phyloP scores from a whole-genome alignment of 805 yeast genomes.

The Starmerella cellae region DNA sequence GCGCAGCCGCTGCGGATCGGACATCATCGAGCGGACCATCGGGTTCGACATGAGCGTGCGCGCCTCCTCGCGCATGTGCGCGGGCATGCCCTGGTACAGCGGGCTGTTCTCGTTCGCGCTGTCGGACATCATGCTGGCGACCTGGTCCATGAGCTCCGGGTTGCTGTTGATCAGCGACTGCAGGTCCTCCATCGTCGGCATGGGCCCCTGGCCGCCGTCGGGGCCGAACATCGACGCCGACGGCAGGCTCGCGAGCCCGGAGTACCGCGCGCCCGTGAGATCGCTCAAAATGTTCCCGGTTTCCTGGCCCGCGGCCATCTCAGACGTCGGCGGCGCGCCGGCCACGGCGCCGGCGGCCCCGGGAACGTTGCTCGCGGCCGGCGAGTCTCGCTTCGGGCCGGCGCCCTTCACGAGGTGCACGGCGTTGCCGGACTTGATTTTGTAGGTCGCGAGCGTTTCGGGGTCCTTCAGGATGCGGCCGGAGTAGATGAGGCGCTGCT shows the following conservation, averaged over 20 bases:
- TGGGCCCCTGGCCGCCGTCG: conserved; percentile 76
- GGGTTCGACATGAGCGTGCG: conserved; percentile 78
- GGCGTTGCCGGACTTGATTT: conserved; percentile 74
- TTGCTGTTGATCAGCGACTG: conserved; percentile 55
- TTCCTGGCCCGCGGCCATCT: conserved; percentile 72
- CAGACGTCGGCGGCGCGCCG: conserved; percentile 48
- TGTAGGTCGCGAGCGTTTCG: conserved; percentile 61
- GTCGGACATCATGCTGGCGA: conserved; percentile 11
- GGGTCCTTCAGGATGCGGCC: conserved; percentile 85
- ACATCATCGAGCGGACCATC: conserved; percentile 59
- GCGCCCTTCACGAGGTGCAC: conserved; percentile 74
- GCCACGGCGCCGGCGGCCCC: conserved; percentile 12
- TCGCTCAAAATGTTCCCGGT: conserved; percentile 84
- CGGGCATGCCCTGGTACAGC: conserved; percentile 77
- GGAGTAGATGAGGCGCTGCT: conserved; percentile 81
- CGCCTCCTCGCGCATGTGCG: conserved; percentile 63
- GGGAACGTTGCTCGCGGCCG: conserved; percentile 18
- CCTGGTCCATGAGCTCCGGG: conserved; percentile 71
- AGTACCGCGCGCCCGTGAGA: conserved; percentile 88
- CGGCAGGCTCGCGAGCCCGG: conserved; percentile 83
- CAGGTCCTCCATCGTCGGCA: conserved; percentile 67
- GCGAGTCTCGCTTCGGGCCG: conserved; percentile 14
- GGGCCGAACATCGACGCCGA: conserved; percentile 82
- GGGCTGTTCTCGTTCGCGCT: conserved; percentile 48
- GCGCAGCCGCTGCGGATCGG: conserved; percentile 77